Base-by-base conservation (phyloP, 352 stramenopile species). In the Blastocystis sp. region DNA sequence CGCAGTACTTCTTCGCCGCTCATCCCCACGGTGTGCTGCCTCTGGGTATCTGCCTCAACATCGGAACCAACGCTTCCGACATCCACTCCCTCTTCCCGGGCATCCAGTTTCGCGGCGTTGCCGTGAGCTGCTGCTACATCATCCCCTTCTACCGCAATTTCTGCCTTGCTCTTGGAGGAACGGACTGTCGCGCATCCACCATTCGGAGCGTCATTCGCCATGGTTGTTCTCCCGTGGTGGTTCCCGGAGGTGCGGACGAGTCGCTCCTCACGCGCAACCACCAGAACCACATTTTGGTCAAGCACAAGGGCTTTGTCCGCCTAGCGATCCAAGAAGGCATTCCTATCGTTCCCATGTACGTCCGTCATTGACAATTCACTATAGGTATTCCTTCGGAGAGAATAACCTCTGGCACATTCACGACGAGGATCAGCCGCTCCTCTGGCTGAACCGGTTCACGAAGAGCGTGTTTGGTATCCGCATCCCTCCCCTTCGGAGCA, bases 21-120 rank as follows among this genome's bases (percentile, higher is more conserved):
- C 74, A 84, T 84, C 74, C 74, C 52, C 74, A 84, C 48, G 74
- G 74, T n/a, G 74, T 84, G 45, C 57, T 84, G 45, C 74, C 74
- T 1, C 57, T 84, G 11, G 74, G 74, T 38, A 84, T 84, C 34
- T 84, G 74, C 34, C 66, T 84, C 2, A 84, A 84, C 45, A 84
- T 84, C 48, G 74, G 74, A 43, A 84, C 74, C 1, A 84, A 84
- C 43, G 74, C 52, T 59, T 68, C 74, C 1, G 54, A 68, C 57
- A 69, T 84, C 28, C n/a, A 84, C 66, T 17, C n/a, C 17, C 21
- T 68, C 34, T 68, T 84, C 34, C 74, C 74, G 57, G 54, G 74
- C n/a, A 84, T 84, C 28, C 38, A 42, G 19, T 84, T 84, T 57
- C 48, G 74, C 1, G 74, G 74, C 54, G 74, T 84, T 42, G 74